Evolutionary conservation across 805 yeast species (phyloP), one percentile per base, ranked within the genome.

Genomic region (Yarrowia yakushimensis): DNA sequence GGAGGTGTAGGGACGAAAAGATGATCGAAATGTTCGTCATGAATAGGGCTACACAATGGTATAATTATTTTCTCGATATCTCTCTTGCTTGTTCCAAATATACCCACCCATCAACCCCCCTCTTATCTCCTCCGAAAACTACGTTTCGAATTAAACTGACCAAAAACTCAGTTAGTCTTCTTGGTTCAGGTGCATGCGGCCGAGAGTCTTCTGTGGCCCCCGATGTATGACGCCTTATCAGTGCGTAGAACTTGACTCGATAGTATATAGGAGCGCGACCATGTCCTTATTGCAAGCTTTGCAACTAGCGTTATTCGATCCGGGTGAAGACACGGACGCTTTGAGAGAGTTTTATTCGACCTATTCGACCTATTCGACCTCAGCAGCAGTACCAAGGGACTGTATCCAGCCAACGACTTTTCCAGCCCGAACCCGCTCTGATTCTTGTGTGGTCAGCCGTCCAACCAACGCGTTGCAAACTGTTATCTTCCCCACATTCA

Each of bases 401-500:
- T n/a, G n/a, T n/a, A n/a, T n/a, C n/a, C n/a, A n/a, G n/a, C n/a
- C n/a, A n/a, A n/a, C n/a, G n/a, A n/a, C n/a, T n/a, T n/a, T n/a
- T n/a, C n/a, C n/a, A n/a, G n/a, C n/a, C n/a, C n/a, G n/a, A n/a
- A n/a, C n/a, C n/a, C n/a, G n/a, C n/a, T n/a, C n/a, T 34, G 17
- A 36, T 36, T 36, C 22, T 36, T 36, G 17, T 34, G 10, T 10
- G 18, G 36, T 12, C 34, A 28, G 18, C 52, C 30, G 39, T 31
- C 55, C 55, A 48, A 48, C 55, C 55, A 48, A 31, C 39, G 33
- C 55, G 37, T 22, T 12, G 30, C 55, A 31, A 45, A 25, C 33
- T 52, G 59, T 52, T 52, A 52, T 52, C 59, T 52, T 52, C 59
- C 59, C 59, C 59, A 36, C 59, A 52, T n/a, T n/a, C 17, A 48